phyloP scores from a whole-genome alignment of 768 basidiomycete genomes.

The Rhodotorula babjevae region DNA sequence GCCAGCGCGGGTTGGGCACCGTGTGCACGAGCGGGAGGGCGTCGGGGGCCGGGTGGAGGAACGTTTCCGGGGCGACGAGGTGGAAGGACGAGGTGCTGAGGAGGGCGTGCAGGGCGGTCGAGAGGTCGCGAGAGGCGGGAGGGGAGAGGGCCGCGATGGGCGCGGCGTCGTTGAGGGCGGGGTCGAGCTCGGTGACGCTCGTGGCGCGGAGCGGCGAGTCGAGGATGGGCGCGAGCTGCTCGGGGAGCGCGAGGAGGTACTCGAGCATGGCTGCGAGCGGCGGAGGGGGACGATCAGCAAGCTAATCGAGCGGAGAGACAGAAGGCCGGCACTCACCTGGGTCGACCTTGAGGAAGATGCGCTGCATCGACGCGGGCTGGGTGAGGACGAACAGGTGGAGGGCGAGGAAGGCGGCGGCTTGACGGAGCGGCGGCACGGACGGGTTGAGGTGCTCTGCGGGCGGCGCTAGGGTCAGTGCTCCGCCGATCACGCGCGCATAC shows the following conservation, averaged over 20 bases:
- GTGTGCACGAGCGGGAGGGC: neutral
- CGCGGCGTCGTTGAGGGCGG: neutral
- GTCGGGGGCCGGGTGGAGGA: neutral
- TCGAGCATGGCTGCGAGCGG: neutral
- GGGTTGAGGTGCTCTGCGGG: neutral
- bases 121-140: neutral
- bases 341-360: neutral
- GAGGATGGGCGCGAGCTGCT: neutral
- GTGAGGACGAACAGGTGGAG: neutral
- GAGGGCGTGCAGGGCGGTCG: neutral
- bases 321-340: neutral
- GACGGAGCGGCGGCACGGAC: neutral
- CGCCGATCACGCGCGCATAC: too few species aligned
- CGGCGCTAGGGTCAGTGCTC: neutral
- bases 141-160: neutral
- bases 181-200: neutral
- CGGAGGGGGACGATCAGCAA: neutral
- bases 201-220: neutral
- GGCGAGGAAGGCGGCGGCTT: neutral
- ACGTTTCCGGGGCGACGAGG: neutral
- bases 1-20: neutral
- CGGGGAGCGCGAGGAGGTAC: neutral
- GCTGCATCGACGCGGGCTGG: neutral
- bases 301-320: rapidly evolving
- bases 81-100: neutral